phyloP scores from a whole-genome alignment of 768 basidiomycete genomes.

The Lentinus tigrinus region DNA sequence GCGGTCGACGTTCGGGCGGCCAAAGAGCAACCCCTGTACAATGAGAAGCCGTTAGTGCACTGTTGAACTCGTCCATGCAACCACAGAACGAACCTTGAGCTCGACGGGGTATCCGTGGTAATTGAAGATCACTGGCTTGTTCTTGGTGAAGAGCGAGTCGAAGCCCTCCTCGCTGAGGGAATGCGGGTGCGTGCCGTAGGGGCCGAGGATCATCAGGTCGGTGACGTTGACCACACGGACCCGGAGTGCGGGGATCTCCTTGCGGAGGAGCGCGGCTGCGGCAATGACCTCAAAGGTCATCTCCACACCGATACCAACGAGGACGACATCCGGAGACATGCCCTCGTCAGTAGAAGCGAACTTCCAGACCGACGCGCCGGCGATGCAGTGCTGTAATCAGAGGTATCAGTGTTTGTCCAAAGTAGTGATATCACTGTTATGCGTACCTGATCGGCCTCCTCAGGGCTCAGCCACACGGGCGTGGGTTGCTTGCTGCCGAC shows the following conservation, averaged over 20 bases:
- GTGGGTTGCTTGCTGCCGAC: conserved; percentile 86
- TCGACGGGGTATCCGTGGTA: conserved; percentile 83
- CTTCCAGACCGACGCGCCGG: conserved; percentile 86
- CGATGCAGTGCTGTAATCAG: conserved; percentile 66
- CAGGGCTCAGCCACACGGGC: conserved; percentile 72
- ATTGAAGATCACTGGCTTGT: conserved; percentile 73
- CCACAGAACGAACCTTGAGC: conserved; percentile 40
- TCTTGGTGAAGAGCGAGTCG: conserved; percentile 66
- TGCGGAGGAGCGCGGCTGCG: conserved; percentile 76
- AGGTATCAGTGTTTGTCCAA: background rate
- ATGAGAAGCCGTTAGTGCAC: background rate
- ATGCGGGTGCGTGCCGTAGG: conserved; percentile 73
- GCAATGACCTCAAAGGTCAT: conserved; percentile 88
- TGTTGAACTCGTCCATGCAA: background rate
- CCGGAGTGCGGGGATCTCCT: conserved; percentile 66
- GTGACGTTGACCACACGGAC: conserved; percentile 88
- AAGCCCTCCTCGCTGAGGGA: conserved; percentile 62
- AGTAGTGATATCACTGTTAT: background rate
- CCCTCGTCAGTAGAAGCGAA: conserved; percentile 77
- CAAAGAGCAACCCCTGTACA: conserved; percentile 49
- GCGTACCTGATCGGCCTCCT: conserved; percentile 68
- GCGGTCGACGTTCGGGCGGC: conserved; percentile 47
- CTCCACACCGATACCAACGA: conserved; percentile 87
- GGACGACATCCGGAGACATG: conserved; percentile 70
- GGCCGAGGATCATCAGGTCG: conserved; percentile 81